Conservation (phyloP, 371 early-diverging fungal species). For the Circinella umbellata region DNA sequence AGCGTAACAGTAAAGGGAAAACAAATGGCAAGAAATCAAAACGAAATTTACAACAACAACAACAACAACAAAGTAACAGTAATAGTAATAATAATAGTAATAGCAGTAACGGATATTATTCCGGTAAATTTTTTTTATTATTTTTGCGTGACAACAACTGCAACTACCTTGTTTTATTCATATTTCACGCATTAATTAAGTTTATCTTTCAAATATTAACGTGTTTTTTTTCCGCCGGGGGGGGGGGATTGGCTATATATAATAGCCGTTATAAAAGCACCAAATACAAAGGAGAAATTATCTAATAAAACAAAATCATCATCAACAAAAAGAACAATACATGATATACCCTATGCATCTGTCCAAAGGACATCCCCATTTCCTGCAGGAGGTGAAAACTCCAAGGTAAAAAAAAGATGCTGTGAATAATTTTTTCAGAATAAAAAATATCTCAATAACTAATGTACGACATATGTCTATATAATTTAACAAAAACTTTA, state of each 20-base stretch:
- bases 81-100: neutral
- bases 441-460: too few relatives aligned
- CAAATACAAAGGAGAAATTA: neutral
- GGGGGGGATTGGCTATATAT: neutral
- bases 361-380: neutral
- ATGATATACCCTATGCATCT: constrained; percentile 5
- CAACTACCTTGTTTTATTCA: too few relatives aligned
- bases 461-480: neutral
- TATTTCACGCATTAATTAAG: too few relatives aligned
- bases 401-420: neutral
- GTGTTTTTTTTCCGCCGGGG: too few relatives aligned
- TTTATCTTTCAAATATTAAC: too few relatives aligned
- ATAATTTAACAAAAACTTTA: neutral
- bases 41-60: neutral
- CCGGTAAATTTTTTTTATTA: neutral
- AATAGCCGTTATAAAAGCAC: neutral
- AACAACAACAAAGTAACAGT: too few relatives aligned
- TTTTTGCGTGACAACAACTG: neutral
- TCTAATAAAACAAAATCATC: neutral
- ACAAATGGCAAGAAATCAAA: neutral
- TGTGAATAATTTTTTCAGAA: too few relatives aligned
- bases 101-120: neutral
- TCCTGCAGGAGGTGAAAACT: neutral
- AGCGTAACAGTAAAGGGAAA: neutral
- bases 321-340: neutral